Conservation (phyloP, 495 filamentous ascomycete genomes). For the Penicillium desertorum region DNA sequence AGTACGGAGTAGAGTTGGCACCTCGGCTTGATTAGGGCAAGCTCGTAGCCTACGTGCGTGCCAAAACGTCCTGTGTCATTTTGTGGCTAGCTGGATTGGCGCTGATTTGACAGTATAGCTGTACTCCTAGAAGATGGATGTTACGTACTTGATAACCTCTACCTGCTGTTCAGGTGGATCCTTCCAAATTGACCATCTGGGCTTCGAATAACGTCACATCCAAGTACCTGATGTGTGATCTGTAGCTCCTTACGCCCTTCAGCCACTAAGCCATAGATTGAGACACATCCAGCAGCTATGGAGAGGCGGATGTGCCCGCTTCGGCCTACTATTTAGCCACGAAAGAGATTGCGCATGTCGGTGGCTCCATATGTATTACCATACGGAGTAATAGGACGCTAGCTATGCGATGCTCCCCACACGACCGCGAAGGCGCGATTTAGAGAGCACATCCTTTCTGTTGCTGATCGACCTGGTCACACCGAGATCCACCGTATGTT, state of each 20-base stretch:
- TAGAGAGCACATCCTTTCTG: background rate
- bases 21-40: background rate
- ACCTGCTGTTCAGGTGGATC: background rate
- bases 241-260: background rate
- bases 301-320: background rate
- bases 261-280: background rate
- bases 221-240: background rate
- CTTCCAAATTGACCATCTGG: background rate
- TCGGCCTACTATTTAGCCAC: background rate
- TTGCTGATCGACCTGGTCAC: background rate
- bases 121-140: background rate
- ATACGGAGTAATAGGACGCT: background rate
- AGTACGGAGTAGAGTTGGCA: background rate
- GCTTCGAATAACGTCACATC: background rate
- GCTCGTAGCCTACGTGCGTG: background rate
- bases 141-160: background rate
- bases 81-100: background rate
- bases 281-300: background rate
- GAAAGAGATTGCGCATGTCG: background rate
- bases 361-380: background rate
- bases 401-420: background rate
- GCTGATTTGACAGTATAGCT: background rate
- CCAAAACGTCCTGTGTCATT: background rate
- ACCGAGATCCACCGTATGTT: background rate
- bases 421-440: background rate